These are phyloP conservation scores for Umbelopsis sp. DNA, from an alignment of 192 early-diverging fungal genomes.

Conservation along the genomic window DNA sequence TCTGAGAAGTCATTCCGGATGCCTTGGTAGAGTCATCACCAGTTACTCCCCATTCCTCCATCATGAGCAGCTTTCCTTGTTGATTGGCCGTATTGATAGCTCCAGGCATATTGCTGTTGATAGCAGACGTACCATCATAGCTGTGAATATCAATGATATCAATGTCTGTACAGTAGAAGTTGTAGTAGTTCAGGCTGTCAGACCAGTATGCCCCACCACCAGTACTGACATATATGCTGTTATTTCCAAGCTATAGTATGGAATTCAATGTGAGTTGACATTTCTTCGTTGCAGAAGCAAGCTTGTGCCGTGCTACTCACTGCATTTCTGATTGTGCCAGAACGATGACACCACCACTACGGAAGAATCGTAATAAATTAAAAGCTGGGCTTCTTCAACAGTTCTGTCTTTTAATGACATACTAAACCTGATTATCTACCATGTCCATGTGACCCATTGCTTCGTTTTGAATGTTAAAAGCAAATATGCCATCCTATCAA, in stretches of 20 bases:
- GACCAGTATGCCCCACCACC: conserved; percentile 3
- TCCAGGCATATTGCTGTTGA: conserved; percentile 9
- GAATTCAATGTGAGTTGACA: neutral
- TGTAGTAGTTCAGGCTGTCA: conserved; percentile 3
- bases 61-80: conserved; percentile 10
- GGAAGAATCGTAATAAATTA: neutral
- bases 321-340: neutral
- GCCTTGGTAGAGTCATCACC: neutral
- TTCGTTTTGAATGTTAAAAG: conserved; percentile 13
- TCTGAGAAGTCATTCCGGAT: conserved; percentile 3
- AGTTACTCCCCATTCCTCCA: conserved; percentile 3
- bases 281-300: too few species aligned
- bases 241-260: neutral
- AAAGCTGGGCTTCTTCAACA: neutral
- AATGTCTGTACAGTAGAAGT: conserved; percentile 6
- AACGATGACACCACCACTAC: conserved; percentile 13
- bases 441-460: conserved; percentile 7
- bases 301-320: neutral
- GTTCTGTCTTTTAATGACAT: neutral
- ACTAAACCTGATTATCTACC: conserved; percentile 10
- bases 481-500: conserved; percentile 1
- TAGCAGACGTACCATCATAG: conserved; percentile 7
- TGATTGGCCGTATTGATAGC: conserved; percentile 5
- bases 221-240: conserved; percentile 12
- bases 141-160: conserved; percentile 7